phyloP scores from a whole-genome alignment of 257 asterid genomes.

The Sherardia arvensis region DNA sequence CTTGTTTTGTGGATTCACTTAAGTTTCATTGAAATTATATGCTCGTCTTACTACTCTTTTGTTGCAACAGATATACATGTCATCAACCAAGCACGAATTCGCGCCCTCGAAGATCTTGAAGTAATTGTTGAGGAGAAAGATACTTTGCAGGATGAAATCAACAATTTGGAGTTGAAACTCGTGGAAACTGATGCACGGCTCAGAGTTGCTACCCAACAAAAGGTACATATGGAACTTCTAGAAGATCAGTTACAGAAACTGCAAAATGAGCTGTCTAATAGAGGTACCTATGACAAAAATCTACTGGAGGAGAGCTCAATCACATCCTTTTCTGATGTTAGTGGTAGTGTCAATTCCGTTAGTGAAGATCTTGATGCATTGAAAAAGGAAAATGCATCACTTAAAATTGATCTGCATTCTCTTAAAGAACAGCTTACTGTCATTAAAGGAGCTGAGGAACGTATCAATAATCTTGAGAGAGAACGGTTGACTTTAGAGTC shows the following conservation, averaged over 20 bases:
- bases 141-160: slow-evolving; percentile 71
- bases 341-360: slow-evolving; percentile 24
- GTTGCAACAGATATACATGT: slow-evolving; percentile 55
- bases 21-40: background rate
- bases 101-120: slow-evolving; percentile 67
- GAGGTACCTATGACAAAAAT: slow-evolving; percentile 29
- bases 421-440: slow-evolving; percentile 48
- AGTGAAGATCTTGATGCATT: slow-evolving; percentile 50
- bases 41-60: background rate
- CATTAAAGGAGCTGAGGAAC: slow-evolving; percentile 57
- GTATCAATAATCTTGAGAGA: slow-evolving; percentile 56
- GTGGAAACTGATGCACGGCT: slow-evolving; percentile 84
- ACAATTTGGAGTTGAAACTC: slow-evolving; percentile 60
- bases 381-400: slow-evolving; percentile 56
- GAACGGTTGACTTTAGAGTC: slow-evolving; percentile 52
- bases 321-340: slow-evolving; percentile 27
- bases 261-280: slow-evolving; percentile 40
- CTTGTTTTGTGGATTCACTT: slow-evolving; percentile 4
- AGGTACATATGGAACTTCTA: slow-evolving; percentile 54
- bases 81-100: slow-evolving; percentile 75
- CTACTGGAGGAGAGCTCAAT: slow-evolving; percentile 23
- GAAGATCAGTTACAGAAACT: slow-evolving; percentile 72
- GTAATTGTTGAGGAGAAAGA: slow-evolving; percentile 64
- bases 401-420: slow-evolving; percentile 57
- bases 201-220: slow-evolving; percentile 77